A percentile compares a stretch with the other conserved stretches of the same genome.
Conservation (phyloP, 257 asterid genomes). For the Cynanchum wilfordii region DNA sequence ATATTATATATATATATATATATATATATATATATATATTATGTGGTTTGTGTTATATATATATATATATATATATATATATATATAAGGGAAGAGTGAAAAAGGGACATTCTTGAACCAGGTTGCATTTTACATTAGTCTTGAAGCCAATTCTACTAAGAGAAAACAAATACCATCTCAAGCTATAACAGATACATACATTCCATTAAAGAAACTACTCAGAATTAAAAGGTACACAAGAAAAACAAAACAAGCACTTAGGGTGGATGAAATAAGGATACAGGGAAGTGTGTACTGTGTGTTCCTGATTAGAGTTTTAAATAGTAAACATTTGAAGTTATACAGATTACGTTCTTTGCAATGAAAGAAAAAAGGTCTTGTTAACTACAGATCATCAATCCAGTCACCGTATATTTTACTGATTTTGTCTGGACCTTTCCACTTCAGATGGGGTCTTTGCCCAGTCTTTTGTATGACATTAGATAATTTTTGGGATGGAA, state of each 20-base stretch:
- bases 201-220: not conserved
- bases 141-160: not conserved
- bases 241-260: not conserved
- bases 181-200: slow-evolving; percentile 5
- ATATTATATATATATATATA: no score
- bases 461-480: slow-evolving; percentile 31
- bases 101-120: not conserved
- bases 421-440: slow-evolving; percentile 79
- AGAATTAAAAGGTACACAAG: not conserved
- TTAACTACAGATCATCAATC: slow-evolving; percentile 57
- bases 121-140: not conserved
- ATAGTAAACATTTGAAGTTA: not conserved
- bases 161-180: not conserved
- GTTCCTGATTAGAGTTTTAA: not conserved
- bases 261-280: not conserved
- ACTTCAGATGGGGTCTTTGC: slow-evolving; percentile 33
- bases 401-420: slow-evolving; percentile 59
- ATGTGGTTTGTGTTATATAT: no score
- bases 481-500: slow-evolving; percentile 49
- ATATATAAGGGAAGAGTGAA: not conserved
- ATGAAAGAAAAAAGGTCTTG: not conserved
- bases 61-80: no score
- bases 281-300: not conserved
- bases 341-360: not conserved
- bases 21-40: no score